Base-by-base conservation (phyloP, 179 eudicot genomes). In the Spergularia azorica region DNA sequence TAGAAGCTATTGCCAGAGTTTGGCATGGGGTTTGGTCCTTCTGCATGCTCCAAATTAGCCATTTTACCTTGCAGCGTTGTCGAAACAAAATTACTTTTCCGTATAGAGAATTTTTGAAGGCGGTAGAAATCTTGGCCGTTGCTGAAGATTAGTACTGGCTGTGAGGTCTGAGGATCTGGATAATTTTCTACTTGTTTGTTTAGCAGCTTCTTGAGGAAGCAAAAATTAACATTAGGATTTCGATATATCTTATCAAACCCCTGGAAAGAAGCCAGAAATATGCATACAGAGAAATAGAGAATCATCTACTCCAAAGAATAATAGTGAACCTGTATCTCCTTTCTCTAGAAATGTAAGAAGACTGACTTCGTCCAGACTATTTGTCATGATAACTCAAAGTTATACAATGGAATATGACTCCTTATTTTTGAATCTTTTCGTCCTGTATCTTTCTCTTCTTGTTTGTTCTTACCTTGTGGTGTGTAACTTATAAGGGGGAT, bases 371-470 rank as follows among this genome's bases (percentile, higher is more conserved):
- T 66, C 46, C 11, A 9, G 39, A 62, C 65, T 39, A 16, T 62
- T 11, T 39, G 9, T 66, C 26, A 15, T 43, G n/a, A 39, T 43
- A 66, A 5, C 51, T 66, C 18, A 26, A 39, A 46, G 51, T n/a
- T 41, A 66, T 7, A 43, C 5, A 43, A 0, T 43, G 48, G 48
- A 43, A 43, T 43, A 43, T 66, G 70, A 43, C 72, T 50, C 16
- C 7, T 7, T 62, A 10, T 62, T 64, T 64, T 5, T 58, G 20
- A 3, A 67, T 26, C 52, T 26, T 43, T 48, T 56, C n/a, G 5
- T 68, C 17, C 72, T 68, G 38, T 52, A 68, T 50, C 58, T 2
- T 68, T 57, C 72, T 68, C 39, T 5, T 50, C n/a, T 63, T 43
- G 12, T 20, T 16, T 12, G 21, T 14, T 48, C 50, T 9, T 9